A percentile compares a stretch with the other conserved stretches of the same genome.
phyloP scores from a whole-genome alignment of 257 asterid species.

The Capsicum baccatum region DNA sequence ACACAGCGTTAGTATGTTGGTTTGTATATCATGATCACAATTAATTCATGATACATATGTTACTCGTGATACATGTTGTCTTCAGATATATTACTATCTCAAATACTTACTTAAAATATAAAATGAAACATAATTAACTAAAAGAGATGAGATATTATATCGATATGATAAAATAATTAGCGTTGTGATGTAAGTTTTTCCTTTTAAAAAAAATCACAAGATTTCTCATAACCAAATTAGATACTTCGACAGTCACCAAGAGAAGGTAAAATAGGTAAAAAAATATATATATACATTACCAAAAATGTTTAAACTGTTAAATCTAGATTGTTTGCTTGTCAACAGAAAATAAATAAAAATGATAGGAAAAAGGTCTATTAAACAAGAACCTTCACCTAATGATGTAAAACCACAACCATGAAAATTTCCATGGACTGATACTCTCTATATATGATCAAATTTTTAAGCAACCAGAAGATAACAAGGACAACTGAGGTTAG shows the following conservation, averaged over 20 bases:
- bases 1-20: too few relatives aligned
- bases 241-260: neutral
- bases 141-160: too few relatives aligned
- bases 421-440: slow-evolving; percentile 45
- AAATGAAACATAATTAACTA: too few relatives aligned
- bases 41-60: too few relatives aligned
- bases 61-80: too few relatives aligned
- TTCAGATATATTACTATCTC: too few relatives aligned
- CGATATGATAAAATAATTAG: too few relatives aligned
- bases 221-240: neutral
- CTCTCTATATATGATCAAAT: slow-evolving; percentile 18
- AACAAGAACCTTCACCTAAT: slow-evolving; percentile 75
- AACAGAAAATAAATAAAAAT: neutral
- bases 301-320: too few relatives aligned
- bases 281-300: neutral
- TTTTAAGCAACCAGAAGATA: slow-evolving; percentile 29
- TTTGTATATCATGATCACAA: too few relatives aligned
- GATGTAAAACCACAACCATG: slow-evolving; percentile 73
- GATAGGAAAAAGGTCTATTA: slow-evolving; percentile 12
- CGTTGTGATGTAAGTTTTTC: too few relatives aligned
- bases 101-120: too few relatives aligned
- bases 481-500: neutral
- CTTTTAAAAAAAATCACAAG: neutral
- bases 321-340: neutral
- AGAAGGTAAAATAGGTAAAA: neutral